Evolutionary conservation across 805 yeast genomes (phyloP).

Genomic region (Kodamaea sagamina): DNA sequence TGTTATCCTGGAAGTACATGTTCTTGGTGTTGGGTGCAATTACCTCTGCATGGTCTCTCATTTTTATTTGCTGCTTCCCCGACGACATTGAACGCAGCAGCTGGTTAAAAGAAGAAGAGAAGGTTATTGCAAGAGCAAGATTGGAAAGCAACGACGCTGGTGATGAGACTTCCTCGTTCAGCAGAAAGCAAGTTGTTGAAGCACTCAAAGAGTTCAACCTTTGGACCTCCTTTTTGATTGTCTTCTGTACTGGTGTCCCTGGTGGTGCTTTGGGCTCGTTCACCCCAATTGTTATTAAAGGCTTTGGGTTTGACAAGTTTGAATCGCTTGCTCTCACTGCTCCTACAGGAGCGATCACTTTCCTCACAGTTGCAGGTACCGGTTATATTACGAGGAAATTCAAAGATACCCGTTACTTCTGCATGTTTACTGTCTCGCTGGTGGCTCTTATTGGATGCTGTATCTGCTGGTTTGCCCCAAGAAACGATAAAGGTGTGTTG

Average conservation of each 20-base stretch:
- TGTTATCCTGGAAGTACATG: conserved; percentile 11
- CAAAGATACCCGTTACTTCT: not conserved
- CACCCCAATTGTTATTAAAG: not conserved
- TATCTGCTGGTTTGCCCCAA: conserved; percentile 5
- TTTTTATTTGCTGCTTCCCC: conserved; percentile 14
- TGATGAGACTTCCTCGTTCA: not conserved
- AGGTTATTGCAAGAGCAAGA: conserved; percentile 5
- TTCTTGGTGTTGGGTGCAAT: conserved; percentile 8
- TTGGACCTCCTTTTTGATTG: conserved; percentile 4
- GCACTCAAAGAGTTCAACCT: conserved; percentile 4
- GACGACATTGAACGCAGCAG: not conserved
- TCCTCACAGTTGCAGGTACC: not conserved
- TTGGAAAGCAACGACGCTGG: conserved; percentile 6
- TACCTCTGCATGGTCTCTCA: conserved; percentile 5
- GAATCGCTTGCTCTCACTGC: conserved; percentile 2
- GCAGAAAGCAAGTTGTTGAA: conserved; percentile 3
- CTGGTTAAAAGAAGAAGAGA: conserved; percentile 3
- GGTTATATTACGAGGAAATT: conserved; percentile 1
- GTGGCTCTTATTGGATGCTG: conserved; percentile 1
- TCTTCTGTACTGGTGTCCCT: conserved; percentile 5
- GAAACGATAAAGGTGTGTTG: conserved; percentile 2
- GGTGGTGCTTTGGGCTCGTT: conserved; percentile 2
- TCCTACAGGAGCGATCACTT: not conserved
- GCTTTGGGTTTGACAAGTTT: conserved; percentile 5
- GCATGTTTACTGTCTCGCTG: conserved; percentile 1